Conservation (phyloP, 1,284 basidiomycete species). For the Pulchroboletus neoregius region DNA sequence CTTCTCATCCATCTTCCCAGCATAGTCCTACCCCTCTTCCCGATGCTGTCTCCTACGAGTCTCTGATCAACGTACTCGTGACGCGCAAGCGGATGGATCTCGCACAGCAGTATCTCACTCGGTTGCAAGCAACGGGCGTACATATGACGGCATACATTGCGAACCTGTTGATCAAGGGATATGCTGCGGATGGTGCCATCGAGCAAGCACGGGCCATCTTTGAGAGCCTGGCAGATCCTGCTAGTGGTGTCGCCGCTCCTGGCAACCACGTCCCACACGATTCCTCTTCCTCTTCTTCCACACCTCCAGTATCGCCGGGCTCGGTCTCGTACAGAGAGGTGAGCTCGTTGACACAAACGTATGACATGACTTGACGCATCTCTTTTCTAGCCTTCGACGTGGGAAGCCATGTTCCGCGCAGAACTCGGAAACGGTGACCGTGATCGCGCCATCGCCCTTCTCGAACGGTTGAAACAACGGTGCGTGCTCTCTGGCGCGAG, state of each 20-base stretch:
- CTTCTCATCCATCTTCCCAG: conserved; percentile 44
- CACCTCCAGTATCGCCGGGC: conserved; percentile 30
- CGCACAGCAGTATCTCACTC: conserved; percentile 64
- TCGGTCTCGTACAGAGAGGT: conserved; percentile 88
- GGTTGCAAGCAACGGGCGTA: conserved; percentile 63
- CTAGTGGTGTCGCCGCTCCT: conserved; percentile 82
- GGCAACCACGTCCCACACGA: conserved; percentile 82
- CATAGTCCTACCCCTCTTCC: conserved; percentile 39
- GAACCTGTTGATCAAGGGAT: conserved; percentile 89
- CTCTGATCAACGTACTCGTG: conserved; percentile 85
- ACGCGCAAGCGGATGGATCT: conserved; percentile 79
- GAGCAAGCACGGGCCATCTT: conserved; percentile 75
- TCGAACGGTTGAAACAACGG: conserved; percentile 76
- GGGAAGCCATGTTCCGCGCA: conserved; percentile 93
- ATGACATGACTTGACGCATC: conserved; percentile 2
- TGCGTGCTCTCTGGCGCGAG: conserved; percentile 33
- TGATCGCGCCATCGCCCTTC: conserved; percentile 64
- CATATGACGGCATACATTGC: conserved; percentile 96
- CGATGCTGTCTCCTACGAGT: conserved; percentile 90
- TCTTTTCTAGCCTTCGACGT: conserved; percentile 68
- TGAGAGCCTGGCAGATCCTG: conserved; percentile 82
- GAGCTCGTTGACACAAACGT: conserved; percentile 30
- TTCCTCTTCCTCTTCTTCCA: conserved; percentile 27
- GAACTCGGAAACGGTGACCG: conserved; percentile 80
- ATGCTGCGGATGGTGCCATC: conserved; percentile 71